Base-by-base conservation (phyloP, 75 land plant species). In the Adiantum capillusveneris region DNA sequence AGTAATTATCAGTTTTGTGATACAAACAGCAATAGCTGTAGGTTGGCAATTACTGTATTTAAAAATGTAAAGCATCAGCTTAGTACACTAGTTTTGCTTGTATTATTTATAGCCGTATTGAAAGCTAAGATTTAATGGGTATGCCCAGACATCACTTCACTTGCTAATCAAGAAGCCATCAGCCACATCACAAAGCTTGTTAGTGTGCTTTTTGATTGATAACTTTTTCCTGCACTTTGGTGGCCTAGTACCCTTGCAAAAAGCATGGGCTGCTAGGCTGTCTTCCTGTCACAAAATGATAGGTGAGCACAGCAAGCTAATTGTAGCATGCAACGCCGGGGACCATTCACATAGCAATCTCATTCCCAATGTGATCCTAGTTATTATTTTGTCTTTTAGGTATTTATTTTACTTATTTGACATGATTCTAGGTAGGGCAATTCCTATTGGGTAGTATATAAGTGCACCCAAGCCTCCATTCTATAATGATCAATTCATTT, bases 1-100 rank as follows among this genome's bases (percentile, higher is more conserved):
- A 26, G 55, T 53, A 53, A 53, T 3, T 46, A 34, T 46, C 17
- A 46, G 6, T 14, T 46, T n/a, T n/a, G n/a, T n/a, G n/a, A n/a
- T n/a, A n/a, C n/a, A n/a, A n/a, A n/a, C n/a, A n/a, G n/a, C n/a
- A n/a, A n/a, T n/a, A n/a, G n/a, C n/a, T n/a, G n/a, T n/a, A n/a
- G n/a, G n/a, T 9, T 9, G 43, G 14, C 9, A 41, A 41, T 9
- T 41, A 9, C 43, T 9, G 14, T 41, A 14, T 41, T 41, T 14
- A 41, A 9, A 41, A 14, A 41, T 41, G 14, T 9, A 41, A 41
- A 9, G 43, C 9, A 9, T 9, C 43, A 41, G 9, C 9, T 41
- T 41, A 41, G n/a, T n/a, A n/a, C n/a, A n/a, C 43, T 41, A 41
- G 14, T 41, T 41, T 14, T 41, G 43, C 12, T 9, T 9, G 43